phyloP scores from a whole-genome alignment of 148 eudicot genomes.

The Fallopia convolvulus region DNA sequence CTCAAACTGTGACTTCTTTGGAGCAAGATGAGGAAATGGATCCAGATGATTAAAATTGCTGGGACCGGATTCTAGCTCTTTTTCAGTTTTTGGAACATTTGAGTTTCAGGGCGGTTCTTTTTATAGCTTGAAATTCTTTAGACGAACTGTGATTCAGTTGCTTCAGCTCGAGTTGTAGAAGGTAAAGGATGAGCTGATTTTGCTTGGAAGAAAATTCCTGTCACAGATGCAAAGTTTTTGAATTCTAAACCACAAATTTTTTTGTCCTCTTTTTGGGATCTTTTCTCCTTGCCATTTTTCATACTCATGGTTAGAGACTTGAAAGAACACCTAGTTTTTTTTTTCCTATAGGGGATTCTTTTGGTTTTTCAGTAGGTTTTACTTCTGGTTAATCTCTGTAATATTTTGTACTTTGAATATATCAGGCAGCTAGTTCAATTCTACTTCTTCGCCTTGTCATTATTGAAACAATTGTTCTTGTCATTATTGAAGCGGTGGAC shows the following conservation, averaged over 20 bases:
- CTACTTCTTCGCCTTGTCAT: neutral
- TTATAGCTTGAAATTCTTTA: neutral
- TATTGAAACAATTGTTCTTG: neutral
- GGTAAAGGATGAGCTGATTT: slow-evolving; percentile 2
- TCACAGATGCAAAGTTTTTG: slow-evolving; percentile 3
- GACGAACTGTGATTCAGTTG: neutral
- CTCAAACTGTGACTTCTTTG: slow-evolving; percentile 21
- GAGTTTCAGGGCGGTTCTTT: neutral
- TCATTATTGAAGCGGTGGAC: too few relatives aligned
- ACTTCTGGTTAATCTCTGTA: neutral
- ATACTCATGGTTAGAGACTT: neutral
- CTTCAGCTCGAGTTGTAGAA: neutral
- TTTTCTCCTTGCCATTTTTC: neutral
- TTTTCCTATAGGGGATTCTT: neutral
- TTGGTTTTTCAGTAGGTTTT: neutral
- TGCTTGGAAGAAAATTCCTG: neutral
- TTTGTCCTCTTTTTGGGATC: neutral
- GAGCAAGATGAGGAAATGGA: slow-evolving; percentile 93
- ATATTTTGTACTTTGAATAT: neutral
- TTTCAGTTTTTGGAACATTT: neutral
- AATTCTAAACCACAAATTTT: neutral
- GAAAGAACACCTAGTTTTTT: neutral
- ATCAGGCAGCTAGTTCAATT: neutral
- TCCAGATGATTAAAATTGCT: slow-evolving; percentile 47
- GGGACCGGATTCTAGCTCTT: neutral